Conservation (phyloP, 2,329 filamentous ascomycete species). For the Apiospora pterosperma region DNA sequence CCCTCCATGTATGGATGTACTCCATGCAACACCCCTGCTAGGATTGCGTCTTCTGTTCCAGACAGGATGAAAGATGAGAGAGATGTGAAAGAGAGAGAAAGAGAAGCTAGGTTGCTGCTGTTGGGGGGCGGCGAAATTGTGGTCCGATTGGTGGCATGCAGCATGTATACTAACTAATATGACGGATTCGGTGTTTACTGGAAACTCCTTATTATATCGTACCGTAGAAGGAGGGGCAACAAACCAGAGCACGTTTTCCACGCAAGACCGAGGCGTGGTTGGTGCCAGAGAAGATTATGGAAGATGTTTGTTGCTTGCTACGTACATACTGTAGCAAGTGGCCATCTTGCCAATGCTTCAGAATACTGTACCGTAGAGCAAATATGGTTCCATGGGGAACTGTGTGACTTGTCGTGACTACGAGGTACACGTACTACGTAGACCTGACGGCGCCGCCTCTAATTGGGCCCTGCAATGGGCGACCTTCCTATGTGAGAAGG, state of each 20-base stretch:
- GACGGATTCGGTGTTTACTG: background rate
- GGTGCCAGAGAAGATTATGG: background rate
- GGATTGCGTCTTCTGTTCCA: background rate
- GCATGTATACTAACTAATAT: background rate
- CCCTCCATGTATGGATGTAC: background rate
- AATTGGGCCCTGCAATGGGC: background rate
- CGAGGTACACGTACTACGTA: too few relatives aligned
- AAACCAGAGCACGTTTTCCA: background rate
- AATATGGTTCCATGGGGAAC: too few relatives aligned
- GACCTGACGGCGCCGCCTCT: background rate
- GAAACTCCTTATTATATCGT: background rate
- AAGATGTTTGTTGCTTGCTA: background rate
- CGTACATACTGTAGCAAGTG: too few relatives aligned
- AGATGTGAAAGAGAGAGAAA: background rate
- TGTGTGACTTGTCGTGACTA: too few relatives aligned
- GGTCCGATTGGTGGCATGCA: background rate
- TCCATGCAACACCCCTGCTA: background rate
- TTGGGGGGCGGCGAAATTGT: background rate
- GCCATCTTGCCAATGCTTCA: constrained; percentile 2
- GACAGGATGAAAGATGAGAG: background rate
- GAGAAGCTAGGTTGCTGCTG: background rate
- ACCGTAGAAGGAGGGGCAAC: background rate
- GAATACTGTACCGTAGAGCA: too few relatives aligned
- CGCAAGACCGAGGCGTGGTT: background rate
- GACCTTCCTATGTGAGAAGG: background rate